These are phyloP conservation scores for Groenewaldozyma tartarivorans DNA, from an alignment of 805 yeast genomes.

Conservation along the genomic window DNA sequence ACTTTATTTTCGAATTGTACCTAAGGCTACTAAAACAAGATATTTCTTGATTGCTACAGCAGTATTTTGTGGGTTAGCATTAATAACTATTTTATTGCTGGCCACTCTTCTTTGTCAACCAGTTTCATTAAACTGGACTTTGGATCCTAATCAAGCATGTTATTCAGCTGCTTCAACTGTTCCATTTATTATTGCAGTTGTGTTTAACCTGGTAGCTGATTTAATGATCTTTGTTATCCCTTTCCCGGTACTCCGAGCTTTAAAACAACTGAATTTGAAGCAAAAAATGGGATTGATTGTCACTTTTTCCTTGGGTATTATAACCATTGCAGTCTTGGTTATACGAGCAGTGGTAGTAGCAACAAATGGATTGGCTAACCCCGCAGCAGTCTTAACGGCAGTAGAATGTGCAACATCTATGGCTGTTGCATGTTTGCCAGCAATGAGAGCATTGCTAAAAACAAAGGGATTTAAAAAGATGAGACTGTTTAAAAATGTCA, in stretches of 20 bases:
- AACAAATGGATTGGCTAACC: constrained; percentile 14
- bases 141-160: constrained; percentile 12
- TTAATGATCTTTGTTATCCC: constrained; percentile 18
- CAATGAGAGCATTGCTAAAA: constrained; percentile 16
- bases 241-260: constrained; percentile 17
- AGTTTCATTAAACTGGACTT: constrained; percentile 19
- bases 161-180: constrained; percentile 20
- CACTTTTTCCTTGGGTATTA: constrained; percentile 21
- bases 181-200: constrained; percentile 18
- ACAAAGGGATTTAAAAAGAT: constrained; percentile 3
- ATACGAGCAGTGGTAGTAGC: constrained; percentile 18
- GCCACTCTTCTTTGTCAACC: constrained; percentile 20
- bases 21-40: constrained; percentile 16
- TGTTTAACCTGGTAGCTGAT: constrained; percentile 18
- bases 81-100: constrained; percentile 13
- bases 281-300: constrained; percentile 17
- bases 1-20: constrained; percentile 20
- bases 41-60: constrained; percentile 12
- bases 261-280: constrained; percentile 11
- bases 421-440: constrained; percentile 20
- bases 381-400: constrained; percentile 19
- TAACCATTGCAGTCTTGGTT: constrained; percentile 18
- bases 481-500: not conserved
- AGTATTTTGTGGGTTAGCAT: constrained; percentile 9
- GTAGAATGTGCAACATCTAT: constrained; percentile 19